These are phyloP conservation scores for Globisporangium takayamanum DNA, from an alignment of 352 stramenopile genomes.

Conservation along the genomic window DNA sequence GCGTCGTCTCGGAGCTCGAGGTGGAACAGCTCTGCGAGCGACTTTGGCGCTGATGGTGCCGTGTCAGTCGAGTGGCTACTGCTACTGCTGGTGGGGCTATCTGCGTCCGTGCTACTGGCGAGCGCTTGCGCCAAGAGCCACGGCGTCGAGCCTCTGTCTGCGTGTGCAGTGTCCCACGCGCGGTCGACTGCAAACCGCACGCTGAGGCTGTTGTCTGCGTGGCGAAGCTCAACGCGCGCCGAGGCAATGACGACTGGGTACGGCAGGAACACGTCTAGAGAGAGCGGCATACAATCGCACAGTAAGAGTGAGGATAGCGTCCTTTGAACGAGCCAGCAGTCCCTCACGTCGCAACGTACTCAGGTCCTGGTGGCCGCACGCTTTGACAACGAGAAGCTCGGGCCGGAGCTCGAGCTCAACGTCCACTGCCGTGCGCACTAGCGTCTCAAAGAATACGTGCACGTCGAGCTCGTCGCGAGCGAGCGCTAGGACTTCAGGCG, in stretches of 20 bases:
- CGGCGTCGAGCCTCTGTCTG: conserved; percentile 55
- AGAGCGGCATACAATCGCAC: neutral
- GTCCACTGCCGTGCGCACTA: conserved; percentile 21
- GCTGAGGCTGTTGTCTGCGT: conserved; percentile 25
- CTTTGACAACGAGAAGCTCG: conserved; percentile 45
- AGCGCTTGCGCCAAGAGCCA: conserved; percentile 63
- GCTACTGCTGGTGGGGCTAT: neutral
- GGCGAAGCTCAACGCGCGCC: conserved; percentile 31
- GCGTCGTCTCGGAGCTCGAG: conserved; percentile 19
- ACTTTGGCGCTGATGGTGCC: conserved; percentile 24
- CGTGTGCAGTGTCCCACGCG: conserved; percentile 26
- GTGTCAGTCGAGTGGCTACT: neutral
- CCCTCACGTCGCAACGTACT: conserved; percentile 19
- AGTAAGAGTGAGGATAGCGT: neutral
- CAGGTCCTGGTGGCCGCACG: conserved; percentile 38
- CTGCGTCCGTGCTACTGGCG: conserved; percentile 18
- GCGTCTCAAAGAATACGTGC: conserved; percentile 31
- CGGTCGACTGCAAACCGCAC: conserved; percentile 46
- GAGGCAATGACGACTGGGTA: conserved; percentile 42
- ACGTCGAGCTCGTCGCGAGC: conserved; percentile 29
- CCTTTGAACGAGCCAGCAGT: neutral
- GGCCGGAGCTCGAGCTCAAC: conserved; percentile 44
- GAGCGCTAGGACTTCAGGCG: conserved; percentile 29
- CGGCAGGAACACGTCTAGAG: conserved; percentile 51
- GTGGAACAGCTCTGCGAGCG: conserved; percentile 68